Percentiles rank a stretch among this genome's conserved stretches.
Conservation (phyloP, 1,284 basidiomycete species). For the Paramarasmius palmivorus region DNA sequence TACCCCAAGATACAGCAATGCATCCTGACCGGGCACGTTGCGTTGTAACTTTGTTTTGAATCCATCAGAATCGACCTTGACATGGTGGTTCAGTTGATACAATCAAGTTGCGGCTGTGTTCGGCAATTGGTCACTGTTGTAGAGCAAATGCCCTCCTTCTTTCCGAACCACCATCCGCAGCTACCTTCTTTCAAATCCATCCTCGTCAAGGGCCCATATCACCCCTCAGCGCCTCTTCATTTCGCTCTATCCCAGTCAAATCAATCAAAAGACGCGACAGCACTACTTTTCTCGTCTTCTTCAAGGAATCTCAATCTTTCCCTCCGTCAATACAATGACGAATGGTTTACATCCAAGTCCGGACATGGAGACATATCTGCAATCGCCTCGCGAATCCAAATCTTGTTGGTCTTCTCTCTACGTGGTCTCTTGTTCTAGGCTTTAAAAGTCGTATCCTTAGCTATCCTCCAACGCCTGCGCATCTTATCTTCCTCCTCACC, state of each 20-base stretch:
- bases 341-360: conserved; percentile 50
- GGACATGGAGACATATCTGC: conserved; percentile 42
- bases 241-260: conserved; percentile 50
- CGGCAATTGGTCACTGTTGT: no score
- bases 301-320: conserved; percentile 47
- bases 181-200: conserved; percentile 50
- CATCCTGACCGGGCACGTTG: no score
- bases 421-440: conserved; percentile 13
- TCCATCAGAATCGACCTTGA: no score
- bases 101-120: no score
- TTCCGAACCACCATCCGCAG: conserved; percentile 33
- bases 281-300: conserved; percentile 45
- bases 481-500: conserved; percentile 57
- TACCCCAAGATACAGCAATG: no score
- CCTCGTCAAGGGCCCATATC: conserved; percentile 53
- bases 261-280: conserved; percentile 31
- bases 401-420: conserved; percentile 49
- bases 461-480: conserved; percentile 63
- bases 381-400: conserved; percentile 46
- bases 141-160: conserved; percentile 37
- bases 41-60: no score
- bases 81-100: no score
- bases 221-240: conserved; percentile 58
- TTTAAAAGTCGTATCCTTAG: conserved; percentile 33
- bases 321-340: conserved; percentile 52